Base-by-base conservation (phyloP, 2,329 filamentous ascomycete genomes). In the Sclerotinia trifoliorum region DNA sequence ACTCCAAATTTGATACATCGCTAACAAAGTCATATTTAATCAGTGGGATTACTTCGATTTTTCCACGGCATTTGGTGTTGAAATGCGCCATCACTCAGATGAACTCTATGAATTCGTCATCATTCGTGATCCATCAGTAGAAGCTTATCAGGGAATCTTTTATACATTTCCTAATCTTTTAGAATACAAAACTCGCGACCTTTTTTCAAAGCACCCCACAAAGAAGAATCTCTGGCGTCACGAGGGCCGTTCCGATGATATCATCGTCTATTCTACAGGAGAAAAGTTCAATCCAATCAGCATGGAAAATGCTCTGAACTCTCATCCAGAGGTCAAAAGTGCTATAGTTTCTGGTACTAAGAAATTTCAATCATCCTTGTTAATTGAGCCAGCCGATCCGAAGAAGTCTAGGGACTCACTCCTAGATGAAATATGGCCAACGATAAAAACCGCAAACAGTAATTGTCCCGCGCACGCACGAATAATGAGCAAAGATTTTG, bases 241-340 rank as follows among this genome's bases (percentile, higher is more conserved):
- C 63, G 48, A 74, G 24, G 79, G 79, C 7, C 75, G 80, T 7
- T 69, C 71, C 11, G 80, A 82, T 65, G 80, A 82, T 72, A 75
- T 81, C 21, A 78, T 82, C 32, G 79, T 81, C 0, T 74, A 81
- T 32, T 78, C 75, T 26, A 81, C 79, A 52, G 81, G 81, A 2
- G 80, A 81, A 63, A 83, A 82, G 68, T 76, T 81, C 54, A 81
- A 82, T 51, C 81, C 81, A 0, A 70, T 79, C 3, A 72, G 72
- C 0, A 77, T 80, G 80, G 81, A 69, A 72, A 70, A 35, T 72
- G 75, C 13, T 76, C 81, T 26, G 72, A 29, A 73, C 32, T 71
- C 70, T 1, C 77, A 81, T 63, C 76, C 78, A 0, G 42, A 77
- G 6, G 74, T 82, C 2, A 67, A 71, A 1, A 69, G 73, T 10